Conservation (phyloP, 495 filamentous ascomycete genomes). For the Aspergillus biplanus region DNA sequence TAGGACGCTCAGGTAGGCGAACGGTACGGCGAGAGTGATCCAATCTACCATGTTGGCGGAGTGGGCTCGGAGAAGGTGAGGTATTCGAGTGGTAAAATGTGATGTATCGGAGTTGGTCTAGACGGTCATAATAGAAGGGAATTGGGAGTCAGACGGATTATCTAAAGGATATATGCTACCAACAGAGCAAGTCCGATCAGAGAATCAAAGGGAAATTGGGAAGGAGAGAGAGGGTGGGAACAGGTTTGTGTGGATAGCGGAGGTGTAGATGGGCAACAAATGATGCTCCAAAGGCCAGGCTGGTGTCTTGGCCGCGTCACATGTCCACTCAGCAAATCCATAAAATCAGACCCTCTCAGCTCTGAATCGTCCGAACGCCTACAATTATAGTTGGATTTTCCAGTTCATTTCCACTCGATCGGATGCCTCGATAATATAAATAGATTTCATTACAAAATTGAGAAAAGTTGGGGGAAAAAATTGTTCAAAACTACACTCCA, state of each 20-base stretch:
- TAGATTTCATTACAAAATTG: slow-evolving; percentile 5
- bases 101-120: slow-evolving; percentile 3
- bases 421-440: slow-evolving; percentile 8
- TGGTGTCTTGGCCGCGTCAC: slow-evolving; percentile 36
- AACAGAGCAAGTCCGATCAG: not conserved
- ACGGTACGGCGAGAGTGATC: slow-evolving; percentile 76
- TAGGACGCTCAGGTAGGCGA: slow-evolving; percentile 86
- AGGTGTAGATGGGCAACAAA: not conserved
- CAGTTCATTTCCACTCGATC: not conserved
- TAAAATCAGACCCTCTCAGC: no score
- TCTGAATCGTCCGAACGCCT: not conserved
- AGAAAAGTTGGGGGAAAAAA: not conserved
- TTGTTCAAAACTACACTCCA: not conserved
- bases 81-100: slow-evolving; percentile 1
- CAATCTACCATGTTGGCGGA: slow-evolving; percentile 66
- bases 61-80: not conserved
- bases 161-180: not conserved
- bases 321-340: slow-evolving; percentile 16
- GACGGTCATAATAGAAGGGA: slow-evolving; percentile 14
- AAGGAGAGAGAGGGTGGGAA: slow-evolving; percentile 9
- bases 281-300: slow-evolving; percentile 32
- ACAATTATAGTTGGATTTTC: not conserved
- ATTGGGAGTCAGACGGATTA: not conserved
- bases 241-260: not conserved
- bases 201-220: not conserved